Evolutionary conservation across 2,329 filamentous ascomycete genomes (phyloP).

Genomic region (Neopestalotiopsis sp.): DNA sequence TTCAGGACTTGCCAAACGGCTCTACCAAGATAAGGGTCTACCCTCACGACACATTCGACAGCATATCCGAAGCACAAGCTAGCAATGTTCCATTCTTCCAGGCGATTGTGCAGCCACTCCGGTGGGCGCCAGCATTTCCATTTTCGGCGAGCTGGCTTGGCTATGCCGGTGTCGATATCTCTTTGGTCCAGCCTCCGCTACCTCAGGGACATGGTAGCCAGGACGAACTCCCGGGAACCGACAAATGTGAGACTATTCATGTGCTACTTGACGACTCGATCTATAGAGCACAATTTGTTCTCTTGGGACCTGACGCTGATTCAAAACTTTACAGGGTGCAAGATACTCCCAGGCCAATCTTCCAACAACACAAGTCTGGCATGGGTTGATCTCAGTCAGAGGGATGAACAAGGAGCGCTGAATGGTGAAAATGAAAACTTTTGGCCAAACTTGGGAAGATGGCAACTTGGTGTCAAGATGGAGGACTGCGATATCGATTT

Average conservation of each 20-base stretch:
- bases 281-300: background rate
- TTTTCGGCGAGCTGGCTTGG: constrained; percentile 43
- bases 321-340: constrained; percentile 33
- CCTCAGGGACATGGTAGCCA: constrained; percentile 44
- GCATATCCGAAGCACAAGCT: constrained; percentile 37
- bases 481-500: constrained; percentile 36
- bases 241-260: constrained; percentile 39
- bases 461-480: constrained; percentile 43
- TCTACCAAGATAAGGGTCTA: constrained; percentile 48
- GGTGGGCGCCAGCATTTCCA: constrained; percentile 49
- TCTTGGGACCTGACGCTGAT: background rate
- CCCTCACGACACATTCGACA: constrained; percentile 43
- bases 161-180: constrained; percentile 47
- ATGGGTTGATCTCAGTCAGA: constrained; percentile 53
- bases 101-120: constrained; percentile 47
- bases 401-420: constrained; percentile 31
- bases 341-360: constrained; percentile 37
- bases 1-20: constrained; percentile 41
- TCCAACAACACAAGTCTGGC: constrained; percentile 41
- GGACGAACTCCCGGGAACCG: constrained; percentile 50
- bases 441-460: constrained; percentile 51
- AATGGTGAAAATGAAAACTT: constrained; percentile 42
- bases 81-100: constrained; percentile 49
- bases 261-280: background rate
- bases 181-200: constrained; percentile 54